phyloP scores from a whole-genome alignment of 2,329 filamentous ascomycete species.

The Monosporascus sp. region DNA sequence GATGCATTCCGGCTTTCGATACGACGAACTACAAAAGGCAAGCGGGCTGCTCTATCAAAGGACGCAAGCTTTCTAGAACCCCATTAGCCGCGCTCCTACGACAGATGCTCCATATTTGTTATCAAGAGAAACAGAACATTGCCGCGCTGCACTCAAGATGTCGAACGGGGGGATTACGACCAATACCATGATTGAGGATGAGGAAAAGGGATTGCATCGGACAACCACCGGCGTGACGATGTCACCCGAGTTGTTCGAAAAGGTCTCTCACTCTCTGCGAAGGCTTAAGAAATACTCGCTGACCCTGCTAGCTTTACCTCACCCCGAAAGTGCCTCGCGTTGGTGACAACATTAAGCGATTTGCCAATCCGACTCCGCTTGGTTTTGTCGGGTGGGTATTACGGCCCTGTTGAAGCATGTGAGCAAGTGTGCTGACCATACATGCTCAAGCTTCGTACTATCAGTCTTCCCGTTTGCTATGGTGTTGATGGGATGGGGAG shows the following conservation, averaged over 20 bases:
- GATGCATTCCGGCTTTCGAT: background rate
- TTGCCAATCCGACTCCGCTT: slow-evolving; percentile 32
- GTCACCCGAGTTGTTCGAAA: slow-evolving; percentile 33
- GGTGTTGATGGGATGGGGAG: slow-evolving; percentile 32
- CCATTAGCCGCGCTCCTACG: background rate
- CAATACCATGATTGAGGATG: slow-evolving; percentile 15
- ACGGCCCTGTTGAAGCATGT: background rate
- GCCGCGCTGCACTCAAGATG: slow-evolving; percentile 9
- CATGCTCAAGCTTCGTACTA: slow-evolving; percentile 27
- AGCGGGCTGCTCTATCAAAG: background rate
- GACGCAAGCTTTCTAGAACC: background rate
- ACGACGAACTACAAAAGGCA: background rate
- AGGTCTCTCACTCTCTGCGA: slow-evolving; percentile 11
- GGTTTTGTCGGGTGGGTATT: slow-evolving; percentile 29
- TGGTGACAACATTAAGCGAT: slow-evolving; percentile 30
- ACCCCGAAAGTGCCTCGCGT: slow-evolving; percentile 30
- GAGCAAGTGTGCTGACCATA: slow-evolving; percentile 1
- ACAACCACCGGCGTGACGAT: slow-evolving; percentile 30
- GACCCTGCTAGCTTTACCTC: slow-evolving; percentile 27
- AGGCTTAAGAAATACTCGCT: background rate
- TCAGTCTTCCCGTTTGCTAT: slow-evolving; percentile 32
- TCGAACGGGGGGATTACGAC: slow-evolving; percentile 7
- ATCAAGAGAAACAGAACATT: background rate
- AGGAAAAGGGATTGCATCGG: slow-evolving; percentile 29
- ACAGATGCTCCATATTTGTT: background rate